phyloP scores from a whole-genome alignment of 495 filamentous ascomycete species.

The Cetradonia linearis region DNA sequence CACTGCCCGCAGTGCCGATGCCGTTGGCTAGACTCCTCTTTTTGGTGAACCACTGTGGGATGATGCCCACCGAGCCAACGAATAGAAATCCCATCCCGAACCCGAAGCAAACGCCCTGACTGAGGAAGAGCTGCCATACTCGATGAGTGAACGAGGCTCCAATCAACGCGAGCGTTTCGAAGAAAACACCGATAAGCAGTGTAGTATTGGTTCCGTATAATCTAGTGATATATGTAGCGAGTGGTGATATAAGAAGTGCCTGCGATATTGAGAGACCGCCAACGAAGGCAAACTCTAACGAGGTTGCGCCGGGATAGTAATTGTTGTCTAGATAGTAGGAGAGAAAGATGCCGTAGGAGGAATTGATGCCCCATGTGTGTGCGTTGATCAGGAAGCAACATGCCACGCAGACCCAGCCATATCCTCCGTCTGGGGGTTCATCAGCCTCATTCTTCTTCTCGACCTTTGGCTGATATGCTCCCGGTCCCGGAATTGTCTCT shows the following conservation, averaged over 20 bases:
- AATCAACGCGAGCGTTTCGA: conserved; percentile 48
- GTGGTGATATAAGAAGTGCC: conserved; percentile 49
- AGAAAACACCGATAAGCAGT: conserved; percentile 43
- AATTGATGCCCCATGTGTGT: conserved; percentile 51
- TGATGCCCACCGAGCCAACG: conserved; percentile 47
- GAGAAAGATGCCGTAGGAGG: conserved; percentile 51
- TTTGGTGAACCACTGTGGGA: conserved; percentile 65
- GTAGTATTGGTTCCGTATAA: conserved; percentile 41
- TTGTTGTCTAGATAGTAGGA: conserved; percentile 52
- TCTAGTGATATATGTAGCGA: conserved; percentile 45
- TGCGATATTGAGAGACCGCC: conserved; percentile 55
- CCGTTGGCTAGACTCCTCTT: conserved; percentile 60
- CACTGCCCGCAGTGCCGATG: conserved; percentile 54
- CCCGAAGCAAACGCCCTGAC: conserved; percentile 63
- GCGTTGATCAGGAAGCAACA: conserved; percentile 46
- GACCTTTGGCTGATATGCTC: neutral
- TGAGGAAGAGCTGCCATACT: conserved; percentile 61
- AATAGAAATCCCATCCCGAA: conserved; percentile 63
- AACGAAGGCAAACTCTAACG: conserved; percentile 55
- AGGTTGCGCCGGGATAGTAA: conserved; percentile 42
- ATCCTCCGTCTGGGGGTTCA: conserved; percentile 46
- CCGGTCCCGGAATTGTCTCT: neutral
- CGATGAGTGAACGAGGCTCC: conserved; percentile 51
- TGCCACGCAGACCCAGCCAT: conserved; percentile 49
- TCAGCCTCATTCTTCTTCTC: conserved; percentile 20